Evolutionary conservation across 2,329 filamentous ascomycete genomes (phyloP), one percentile per base, ranked within the genome.

Genomic region (Aspergillus felis): DNA sequence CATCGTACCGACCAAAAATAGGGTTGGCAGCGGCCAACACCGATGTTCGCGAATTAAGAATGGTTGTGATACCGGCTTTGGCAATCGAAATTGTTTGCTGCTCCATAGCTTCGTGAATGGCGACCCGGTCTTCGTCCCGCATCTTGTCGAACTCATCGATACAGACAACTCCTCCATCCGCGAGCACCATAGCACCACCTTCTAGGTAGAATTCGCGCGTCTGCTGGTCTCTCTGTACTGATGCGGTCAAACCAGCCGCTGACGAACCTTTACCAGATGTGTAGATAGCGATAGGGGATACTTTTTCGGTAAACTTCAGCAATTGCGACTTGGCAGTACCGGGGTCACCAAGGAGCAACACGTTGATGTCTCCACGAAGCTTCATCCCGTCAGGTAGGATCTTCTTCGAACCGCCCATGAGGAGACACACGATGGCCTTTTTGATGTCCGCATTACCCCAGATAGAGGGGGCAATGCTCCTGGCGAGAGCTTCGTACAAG

Each of bases 81-180:
- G 94, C 94, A 67, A 99, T 97, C 10, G 94, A 97, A 60, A 99
- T 99, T 0, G 94, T 99, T 76, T 99, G 94, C 78, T 99, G 94
- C 74, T 99, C 94, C 94, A 99, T 99, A 57, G 94, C 94, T 83
- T 99, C 94, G 81, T 99, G 94, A 64, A 99, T 99, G 1, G 94
- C 94, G 6, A 97, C 94, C 66, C 94, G 85, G 68, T 99, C 94
- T 74, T 99, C 94, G 71, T 99, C 94, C 61, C 94, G 85, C 94
- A 99, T 99, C 81, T 99, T 99, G 79, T 99, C 94, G 71, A 99
- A 99, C 77, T 99, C 94, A 71, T 99, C 94, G 66, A 99, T 99
- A 75, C 94, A 97, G 9, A 97, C 94, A 1, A 97, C 93, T 67
- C 94, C 94, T 2, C 92, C 92, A 65, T 99, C 94, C 3, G 94